These are phyloP conservation scores for Beauveria sp. DNA, from an alignment of 2,329 filamentous ascomycete species.

Conservation along the genomic window DNA sequence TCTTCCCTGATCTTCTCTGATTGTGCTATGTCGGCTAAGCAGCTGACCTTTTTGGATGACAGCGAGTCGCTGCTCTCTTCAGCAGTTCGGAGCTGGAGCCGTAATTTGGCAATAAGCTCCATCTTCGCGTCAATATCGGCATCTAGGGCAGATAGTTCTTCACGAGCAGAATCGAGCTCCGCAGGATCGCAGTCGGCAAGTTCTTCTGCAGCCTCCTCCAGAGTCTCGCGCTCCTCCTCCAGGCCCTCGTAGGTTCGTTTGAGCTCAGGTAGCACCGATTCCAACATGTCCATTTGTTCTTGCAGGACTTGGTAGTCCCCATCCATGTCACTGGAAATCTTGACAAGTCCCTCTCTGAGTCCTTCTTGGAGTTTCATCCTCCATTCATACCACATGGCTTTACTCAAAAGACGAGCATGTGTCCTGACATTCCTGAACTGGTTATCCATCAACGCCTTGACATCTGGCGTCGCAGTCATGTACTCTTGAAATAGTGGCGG, in stretches of 20 bases:
- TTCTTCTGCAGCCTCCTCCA: slow-evolving; percentile 67
- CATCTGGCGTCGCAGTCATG: slow-evolving; percentile 72
- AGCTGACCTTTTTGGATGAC: slow-evolving; percentile 60
- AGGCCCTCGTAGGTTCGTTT: slow-evolving; percentile 54
- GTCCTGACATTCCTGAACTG: slow-evolving; percentile 98
- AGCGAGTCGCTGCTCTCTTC: slow-evolving; percentile 56
- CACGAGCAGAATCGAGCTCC: slow-evolving; percentile 67
- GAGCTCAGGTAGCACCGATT: slow-evolving; percentile 59
- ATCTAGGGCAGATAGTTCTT: slow-evolving; percentile 57
- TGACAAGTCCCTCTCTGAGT: slow-evolving; percentile 71
- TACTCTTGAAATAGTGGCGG: slow-evolving; percentile 90
- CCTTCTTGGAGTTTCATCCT: slow-evolving; percentile 78
- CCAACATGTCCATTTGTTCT: slow-evolving; percentile 61
- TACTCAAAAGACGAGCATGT: slow-evolving; percentile 80
- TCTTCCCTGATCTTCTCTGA: slow-evolving; percentile 81
- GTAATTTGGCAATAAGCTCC: slow-evolving; percentile 57
- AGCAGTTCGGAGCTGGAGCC: slow-evolving; percentile 58
- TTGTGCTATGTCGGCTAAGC: slow-evolving; percentile 66
- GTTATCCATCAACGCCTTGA: slow-evolving; percentile 84
- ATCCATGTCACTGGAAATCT: slow-evolving; percentile 69
- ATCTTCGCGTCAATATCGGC: slow-evolving; percentile 64
- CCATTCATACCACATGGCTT: slow-evolving; percentile 98
- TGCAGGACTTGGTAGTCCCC: slow-evolving; percentile 60
- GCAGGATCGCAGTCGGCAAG: slow-evolving; percentile 73
- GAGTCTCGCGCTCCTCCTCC: slow-evolving; percentile 53